phyloP scores from a whole-genome alignment of 352 stramenopile genomes.

The Phytophthora pseudosyringae region DNA sequence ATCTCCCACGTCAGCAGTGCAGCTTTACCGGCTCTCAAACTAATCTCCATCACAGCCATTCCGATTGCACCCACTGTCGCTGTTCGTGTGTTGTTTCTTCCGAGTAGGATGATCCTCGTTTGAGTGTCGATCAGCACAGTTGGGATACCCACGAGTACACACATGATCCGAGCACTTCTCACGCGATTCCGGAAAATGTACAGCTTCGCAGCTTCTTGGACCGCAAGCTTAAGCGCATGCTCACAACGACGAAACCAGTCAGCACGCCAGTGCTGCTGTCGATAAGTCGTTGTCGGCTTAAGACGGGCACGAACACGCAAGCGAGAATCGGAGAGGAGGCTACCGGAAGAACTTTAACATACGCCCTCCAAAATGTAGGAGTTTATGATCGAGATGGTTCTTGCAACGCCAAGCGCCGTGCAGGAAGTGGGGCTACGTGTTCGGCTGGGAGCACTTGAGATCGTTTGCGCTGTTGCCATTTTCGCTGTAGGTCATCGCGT shows the following conservation, averaged over 20 bases:
- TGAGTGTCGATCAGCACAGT: conserved; percentile 54
- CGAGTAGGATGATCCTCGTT: conserved; percentile 42
- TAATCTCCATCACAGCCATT: conserved; percentile 39
- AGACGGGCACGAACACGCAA: conserved; percentile 17
- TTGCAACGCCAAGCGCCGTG: too few relatives aligned
- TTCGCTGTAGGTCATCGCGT: conserved; percentile 2
- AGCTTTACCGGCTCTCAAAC: conserved; percentile 26
- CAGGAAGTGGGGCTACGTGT: too few relatives aligned
- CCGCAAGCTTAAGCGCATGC: conserved; percentile 30
- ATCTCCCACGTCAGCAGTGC: conserved; percentile 26
- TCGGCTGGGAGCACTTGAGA: not conserved
- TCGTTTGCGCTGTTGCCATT: not conserved
- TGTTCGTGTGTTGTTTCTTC: conserved; percentile 15
- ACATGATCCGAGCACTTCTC: conserved; percentile 38
- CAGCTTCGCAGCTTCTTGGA: conserved; percentile 37
- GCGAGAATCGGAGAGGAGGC: conserved; percentile 4
- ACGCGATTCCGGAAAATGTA: conserved; percentile 28
- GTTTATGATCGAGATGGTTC: not conserved
- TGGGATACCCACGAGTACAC: conserved; percentile 33
- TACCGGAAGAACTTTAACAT: not conserved
- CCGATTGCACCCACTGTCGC: conserved; percentile 21
- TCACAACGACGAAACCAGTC: not conserved
- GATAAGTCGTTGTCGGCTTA: conserved; percentile 14
- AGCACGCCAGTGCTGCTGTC: not conserved
- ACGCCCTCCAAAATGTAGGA: conserved; percentile 10